phyloP scores from a whole-genome alignment of 2,329 filamentous ascomycete genomes.

The Penicillium janthinellum region DNA sequence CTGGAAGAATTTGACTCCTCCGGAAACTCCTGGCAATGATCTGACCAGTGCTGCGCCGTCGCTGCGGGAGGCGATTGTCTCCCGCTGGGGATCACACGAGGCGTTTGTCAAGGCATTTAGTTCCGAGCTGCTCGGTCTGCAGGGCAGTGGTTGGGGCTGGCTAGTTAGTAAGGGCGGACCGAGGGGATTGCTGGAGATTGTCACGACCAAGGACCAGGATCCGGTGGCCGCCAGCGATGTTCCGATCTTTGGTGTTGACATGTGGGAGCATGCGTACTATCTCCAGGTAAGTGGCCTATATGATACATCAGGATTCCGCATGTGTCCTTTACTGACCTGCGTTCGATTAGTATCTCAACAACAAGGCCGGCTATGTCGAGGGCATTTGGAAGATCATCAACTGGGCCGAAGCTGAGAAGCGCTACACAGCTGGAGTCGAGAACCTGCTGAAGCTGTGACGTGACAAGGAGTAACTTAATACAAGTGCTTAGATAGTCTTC shows the following conservation, averaged over 20 bases:
- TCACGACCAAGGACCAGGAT: conserved; percentile 86
- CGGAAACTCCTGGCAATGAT: conserved; percentile 60
- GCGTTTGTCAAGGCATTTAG: conserved; percentile 68
- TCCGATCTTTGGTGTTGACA: conserved; percentile 80
- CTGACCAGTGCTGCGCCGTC: conserved; percentile 57
- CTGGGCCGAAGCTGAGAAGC: conserved; percentile 81
- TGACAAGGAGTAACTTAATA: background rate
- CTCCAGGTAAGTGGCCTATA: conserved; percentile 59
- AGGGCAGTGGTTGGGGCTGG: conserved; percentile 90
- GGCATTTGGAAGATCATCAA: conserved; percentile 92
- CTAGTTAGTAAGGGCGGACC: conserved; percentile 65
- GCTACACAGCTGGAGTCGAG: conserved; percentile 49
- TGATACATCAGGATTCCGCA: background rate
- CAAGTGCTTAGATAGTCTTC: background rate
- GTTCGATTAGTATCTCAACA: conserved; percentile 73
- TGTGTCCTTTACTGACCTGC: background rate
- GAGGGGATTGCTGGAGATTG: conserved; percentile 65
- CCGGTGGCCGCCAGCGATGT: conserved; percentile 73
- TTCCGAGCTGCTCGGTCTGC: conserved; percentile 67
- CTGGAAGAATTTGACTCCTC: conserved; percentile 78
- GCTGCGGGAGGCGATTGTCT: conserved; percentile 62
- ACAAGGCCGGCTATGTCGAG: conserved; percentile 88
- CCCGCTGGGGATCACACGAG: conserved; percentile 69
- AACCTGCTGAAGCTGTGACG: conserved; percentile 31
- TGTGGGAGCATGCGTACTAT: conserved; percentile 95